Evolutionary conservation across 345 rosid genomes (phyloP).

Genomic region (Citrus cavaleriei): DNA sequence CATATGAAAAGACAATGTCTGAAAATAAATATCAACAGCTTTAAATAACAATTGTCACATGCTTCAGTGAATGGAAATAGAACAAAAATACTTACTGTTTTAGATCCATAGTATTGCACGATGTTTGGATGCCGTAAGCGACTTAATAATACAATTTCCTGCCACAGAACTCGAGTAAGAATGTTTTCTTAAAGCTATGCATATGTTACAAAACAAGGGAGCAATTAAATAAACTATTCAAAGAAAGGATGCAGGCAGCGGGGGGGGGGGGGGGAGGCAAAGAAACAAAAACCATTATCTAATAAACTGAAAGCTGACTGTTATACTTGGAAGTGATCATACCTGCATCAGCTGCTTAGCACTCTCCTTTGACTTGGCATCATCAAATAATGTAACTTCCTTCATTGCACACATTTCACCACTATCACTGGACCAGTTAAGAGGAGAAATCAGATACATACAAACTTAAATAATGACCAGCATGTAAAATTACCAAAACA

Average conservation of each 20-base stretch:
- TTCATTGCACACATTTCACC: conserved; percentile 76
- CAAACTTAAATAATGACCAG: background rate
- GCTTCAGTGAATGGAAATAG: background rate
- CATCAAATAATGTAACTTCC: conserved; percentile 57
- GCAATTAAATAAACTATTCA: background rate
- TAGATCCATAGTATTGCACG: conserved; percentile 78
- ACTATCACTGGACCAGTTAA: conserved; percentile 35
- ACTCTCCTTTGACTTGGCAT: conserved; percentile 64
- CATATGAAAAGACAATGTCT: background rate
- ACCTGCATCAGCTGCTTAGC: conserved; percentile 67
- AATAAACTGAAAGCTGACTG: background rate
- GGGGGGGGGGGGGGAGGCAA: too few species aligned
- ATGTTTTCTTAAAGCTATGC: background rate
- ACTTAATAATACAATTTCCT: conserved; percentile 72
- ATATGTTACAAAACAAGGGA: background rate
- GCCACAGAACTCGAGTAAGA: conserved; percentile 16
- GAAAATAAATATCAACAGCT: background rate
- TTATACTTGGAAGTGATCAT: background rate
- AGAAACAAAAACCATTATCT: too few species aligned
- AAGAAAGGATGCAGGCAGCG: background rate
- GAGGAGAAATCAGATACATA: conserved; percentile 10
- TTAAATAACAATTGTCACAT: background rate
- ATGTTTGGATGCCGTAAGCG: conserved; percentile 67
- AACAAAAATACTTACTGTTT: conserved; percentile 36
- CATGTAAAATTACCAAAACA: background rate